Evolutionary conservation across 306 rosid species (phyloP).

Genomic region (Lathyrus tuberosus): DNA sequence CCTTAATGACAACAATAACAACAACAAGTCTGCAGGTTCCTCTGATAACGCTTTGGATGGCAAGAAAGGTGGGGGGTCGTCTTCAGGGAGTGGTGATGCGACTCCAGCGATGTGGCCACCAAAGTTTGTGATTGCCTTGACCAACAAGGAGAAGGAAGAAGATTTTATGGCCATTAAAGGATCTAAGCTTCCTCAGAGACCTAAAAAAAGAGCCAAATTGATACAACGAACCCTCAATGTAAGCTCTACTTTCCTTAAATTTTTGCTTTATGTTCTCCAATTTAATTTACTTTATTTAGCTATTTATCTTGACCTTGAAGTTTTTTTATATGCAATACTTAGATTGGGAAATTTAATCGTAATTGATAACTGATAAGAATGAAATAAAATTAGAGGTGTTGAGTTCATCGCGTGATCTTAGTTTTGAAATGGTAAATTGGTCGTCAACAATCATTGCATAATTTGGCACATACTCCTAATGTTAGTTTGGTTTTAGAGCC

Average conservation of each 20-base stretch:
- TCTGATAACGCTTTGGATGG: constrained; percentile 89
- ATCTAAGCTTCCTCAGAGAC: constrained; percentile 88
- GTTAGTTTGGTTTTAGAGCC: background rate
- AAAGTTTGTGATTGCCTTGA: constrained; percentile 84
- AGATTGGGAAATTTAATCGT: constrained; percentile 10
- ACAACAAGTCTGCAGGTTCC: constrained; percentile 64
- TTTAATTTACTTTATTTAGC: background rate
- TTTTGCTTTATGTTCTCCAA: constrained; percentile 3
- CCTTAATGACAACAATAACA: constrained; percentile 38
- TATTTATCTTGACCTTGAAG: background rate
- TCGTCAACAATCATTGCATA: background rate
- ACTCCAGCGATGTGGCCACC: constrained; percentile 81
- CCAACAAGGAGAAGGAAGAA: constrained; percentile 93
- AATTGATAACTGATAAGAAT: background rate
- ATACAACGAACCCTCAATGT: constrained; percentile 90
- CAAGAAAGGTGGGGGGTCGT: constrained; percentile 87
- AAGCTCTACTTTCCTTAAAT: constrained; percentile 47
- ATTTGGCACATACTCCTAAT: background rate
- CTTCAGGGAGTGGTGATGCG: constrained; percentile 85
- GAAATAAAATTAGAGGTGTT: background rate
- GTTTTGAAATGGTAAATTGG: background rate
- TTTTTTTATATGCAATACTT: constrained; percentile 1
- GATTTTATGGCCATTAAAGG: constrained; percentile 93
- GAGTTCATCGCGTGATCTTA: constrained; percentile 7
- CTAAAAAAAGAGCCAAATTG: constrained; percentile 86